Percentiles rank a stretch among this genome's conserved stretches.
Evolutionary conservation across 129 eudicot genomes (phyloP).

Genomic region (Flaveria trinervia): DNA sequence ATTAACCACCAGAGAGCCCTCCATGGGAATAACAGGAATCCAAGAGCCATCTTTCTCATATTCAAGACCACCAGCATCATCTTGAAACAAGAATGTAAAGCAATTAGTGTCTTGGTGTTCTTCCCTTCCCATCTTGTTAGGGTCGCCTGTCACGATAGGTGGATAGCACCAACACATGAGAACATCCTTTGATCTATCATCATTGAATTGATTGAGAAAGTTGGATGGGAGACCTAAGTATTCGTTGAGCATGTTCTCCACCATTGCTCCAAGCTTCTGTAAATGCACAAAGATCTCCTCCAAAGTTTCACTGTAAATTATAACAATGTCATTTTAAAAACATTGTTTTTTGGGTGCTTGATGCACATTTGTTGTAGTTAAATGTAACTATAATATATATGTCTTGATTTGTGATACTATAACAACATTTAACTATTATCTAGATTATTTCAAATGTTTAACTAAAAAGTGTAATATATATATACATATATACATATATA

Average conservation of each 20-base stretch:
- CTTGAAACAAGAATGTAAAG: slow-evolving; percentile 32
- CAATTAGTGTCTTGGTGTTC: slow-evolving; percentile 28
- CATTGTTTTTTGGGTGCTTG: background rate
- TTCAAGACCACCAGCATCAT: slow-evolving; percentile 38
- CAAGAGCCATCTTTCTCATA: slow-evolving; percentile 31
- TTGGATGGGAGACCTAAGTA: slow-evolving; percentile 28
- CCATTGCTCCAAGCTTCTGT: slow-evolving; percentile 25
- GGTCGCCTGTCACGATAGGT: background rate
- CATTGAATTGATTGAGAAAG: slow-evolving; percentile 26
- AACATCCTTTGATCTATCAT: slow-evolving; percentile 26
- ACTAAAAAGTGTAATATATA: too few species aligned
- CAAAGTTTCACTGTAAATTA: slow-evolving; percentile 25
- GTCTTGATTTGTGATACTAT: background rate
- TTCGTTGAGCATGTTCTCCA: slow-evolving; percentile 30
- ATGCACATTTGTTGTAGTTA: background rate
- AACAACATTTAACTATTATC: background rate
- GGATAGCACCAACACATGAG: slow-evolving; percentile 38
- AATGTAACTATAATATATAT: background rate
- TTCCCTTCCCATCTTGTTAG: slow-evolving; percentile 20
- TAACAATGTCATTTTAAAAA: background rate
- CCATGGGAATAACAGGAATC: slow-evolving; percentile 21
- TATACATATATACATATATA: too few species aligned
- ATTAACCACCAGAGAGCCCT: slow-evolving; percentile 30
- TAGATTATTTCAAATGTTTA: too few species aligned
- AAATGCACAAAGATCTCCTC: slow-evolving; percentile 19